Conservation (phyloP, 768 basidiomycete genomes). For the Lactarius evosmus region DNA sequence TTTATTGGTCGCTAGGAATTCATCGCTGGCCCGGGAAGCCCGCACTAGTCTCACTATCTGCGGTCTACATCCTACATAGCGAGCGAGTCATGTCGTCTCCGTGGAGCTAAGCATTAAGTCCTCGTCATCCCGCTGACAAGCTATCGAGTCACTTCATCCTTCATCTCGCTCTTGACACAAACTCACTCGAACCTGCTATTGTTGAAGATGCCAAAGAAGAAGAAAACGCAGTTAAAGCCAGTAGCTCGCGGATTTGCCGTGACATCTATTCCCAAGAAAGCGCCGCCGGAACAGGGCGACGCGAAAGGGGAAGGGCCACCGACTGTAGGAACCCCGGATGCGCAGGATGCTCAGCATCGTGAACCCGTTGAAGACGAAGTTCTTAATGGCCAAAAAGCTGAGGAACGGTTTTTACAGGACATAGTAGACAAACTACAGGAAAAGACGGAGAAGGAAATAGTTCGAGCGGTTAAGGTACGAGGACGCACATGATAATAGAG, state of each 20-base stretch:
- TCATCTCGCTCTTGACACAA: background rate
- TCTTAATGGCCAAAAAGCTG: conserved; percentile 40
- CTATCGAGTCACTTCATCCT: background rate
- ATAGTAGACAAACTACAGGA: conserved; percentile 83
- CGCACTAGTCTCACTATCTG: background rate
- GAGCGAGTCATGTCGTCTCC: background rate
- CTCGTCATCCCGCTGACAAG: background rate
- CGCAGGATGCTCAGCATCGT: background rate
- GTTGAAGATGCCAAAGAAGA: conserved; percentile 71
- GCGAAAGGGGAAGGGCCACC: conserved; percentile 11
- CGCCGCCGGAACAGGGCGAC: conserved; percentile 32
- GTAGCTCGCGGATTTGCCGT: conserved; percentile 76
- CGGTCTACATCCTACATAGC: background rate
- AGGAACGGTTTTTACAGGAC: conserved; percentile 60
- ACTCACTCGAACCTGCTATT: conserved; percentile 2
- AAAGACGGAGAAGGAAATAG: conserved; percentile 83
- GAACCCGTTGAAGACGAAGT: conserved; percentile 27
- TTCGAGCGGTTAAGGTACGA: conserved; percentile 63
- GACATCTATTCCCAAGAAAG: conserved; percentile 79
- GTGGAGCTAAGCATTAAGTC: background rate
- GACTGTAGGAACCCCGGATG: background rate
- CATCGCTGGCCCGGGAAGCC: background rate
- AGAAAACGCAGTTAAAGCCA: conserved; percentile 76
- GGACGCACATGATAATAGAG: background rate
- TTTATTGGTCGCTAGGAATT: background rate